Evolutionary conservation across 495 filamentous ascomycete genomes (phyloP), one percentile per base, ranked within the genome.

Genomic region (Aspergillus kassunensis): DNA sequence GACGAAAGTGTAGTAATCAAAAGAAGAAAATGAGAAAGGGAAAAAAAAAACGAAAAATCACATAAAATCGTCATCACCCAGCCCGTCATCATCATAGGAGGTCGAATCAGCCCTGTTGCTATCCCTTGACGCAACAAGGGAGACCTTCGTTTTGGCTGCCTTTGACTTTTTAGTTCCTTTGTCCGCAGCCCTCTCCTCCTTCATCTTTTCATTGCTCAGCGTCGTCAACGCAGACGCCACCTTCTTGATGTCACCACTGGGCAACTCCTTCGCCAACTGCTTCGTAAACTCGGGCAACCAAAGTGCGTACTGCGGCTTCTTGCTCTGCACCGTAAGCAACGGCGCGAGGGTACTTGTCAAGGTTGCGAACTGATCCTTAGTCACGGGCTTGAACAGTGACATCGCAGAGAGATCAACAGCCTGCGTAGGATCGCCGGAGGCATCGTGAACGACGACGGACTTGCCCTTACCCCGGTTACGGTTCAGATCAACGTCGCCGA

Each of bases 161-260:
- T 97, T 97, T 53, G 75, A 86, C 81, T 97, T 99, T 86, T 97
- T 97, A 55, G 84, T 89, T 20, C 88, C 88, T 78, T 96, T 97
- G 57, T 96, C 91, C 3, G 89, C 83, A 11, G 84, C 80, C 77
- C 96, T 95, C 82, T 99, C 95, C 71, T 97, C 93, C 77, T 89
- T 95, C 89, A 96, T 89, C 80, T 93, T 97, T 81, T 99, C 95
- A 63, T 99, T 99, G 60, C 88, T 79, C 42, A 96, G 75, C 10
- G 87, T 85, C 18, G 90, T 92, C 62, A 97, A 69, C 24, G 81
- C 80, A 72, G 85, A 92, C 3, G 90, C 81, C 51, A 96, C 80
- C 78, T 97, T 96, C 82, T 96, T 95, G 64, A 97, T 90, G 71
- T 97, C 90, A 48, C 89, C 83, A 62, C 87, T 92, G 8, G 86